Evolutionary conservation across 129 eudicot genomes (phyloP).

Genomic region (Escallonia herrerae): DNA sequence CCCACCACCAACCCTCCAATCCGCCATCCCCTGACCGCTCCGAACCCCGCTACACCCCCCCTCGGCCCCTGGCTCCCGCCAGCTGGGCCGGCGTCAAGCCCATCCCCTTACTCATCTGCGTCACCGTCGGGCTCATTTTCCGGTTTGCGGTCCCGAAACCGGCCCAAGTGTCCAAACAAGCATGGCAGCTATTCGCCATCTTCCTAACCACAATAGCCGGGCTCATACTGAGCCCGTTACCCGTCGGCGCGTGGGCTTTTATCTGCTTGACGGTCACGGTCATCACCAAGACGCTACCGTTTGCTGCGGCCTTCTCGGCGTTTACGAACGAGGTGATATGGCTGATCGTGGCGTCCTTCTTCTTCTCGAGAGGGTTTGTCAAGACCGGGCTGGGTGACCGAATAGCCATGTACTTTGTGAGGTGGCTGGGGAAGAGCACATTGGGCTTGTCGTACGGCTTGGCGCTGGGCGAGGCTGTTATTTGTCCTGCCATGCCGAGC

Average conservation of each 20-base stretch:
- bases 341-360: conserved; percentile 63
- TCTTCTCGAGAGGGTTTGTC: conserved; percentile 65
- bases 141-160: conserved; percentile 75
- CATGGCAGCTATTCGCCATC: conserved; percentile 70
- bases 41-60: conserved; percentile 10
- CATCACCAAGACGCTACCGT: conserved; percentile 61
- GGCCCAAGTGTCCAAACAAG: conserved; percentile 27
- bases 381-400: conserved; percentile 81
- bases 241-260: conserved; percentile 79
- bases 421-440: conserved; percentile 69
- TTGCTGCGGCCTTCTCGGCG: conserved; percentile 58
- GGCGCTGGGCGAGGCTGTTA: conserved; percentile 48
- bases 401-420: conserved; percentile 57
- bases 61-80: conserved; percentile 8
- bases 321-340: conserved; percentile 79
- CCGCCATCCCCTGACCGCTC: conserved; percentile 6
- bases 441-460: conserved; percentile 71
- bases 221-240: conserved; percentile 53
- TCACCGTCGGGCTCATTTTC: conserved; percentile 44
- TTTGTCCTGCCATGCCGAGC: conserved; percentile 80
- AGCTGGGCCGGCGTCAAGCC: conserved; percentile 42
- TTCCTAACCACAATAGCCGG: conserved; percentile 68
- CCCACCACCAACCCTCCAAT: background rate
- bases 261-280: conserved; percentile 46
- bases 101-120: conserved; percentile 37